Conservation (phyloP, 164 flowering plant species). For the Liriodendron chinense region DNA sequence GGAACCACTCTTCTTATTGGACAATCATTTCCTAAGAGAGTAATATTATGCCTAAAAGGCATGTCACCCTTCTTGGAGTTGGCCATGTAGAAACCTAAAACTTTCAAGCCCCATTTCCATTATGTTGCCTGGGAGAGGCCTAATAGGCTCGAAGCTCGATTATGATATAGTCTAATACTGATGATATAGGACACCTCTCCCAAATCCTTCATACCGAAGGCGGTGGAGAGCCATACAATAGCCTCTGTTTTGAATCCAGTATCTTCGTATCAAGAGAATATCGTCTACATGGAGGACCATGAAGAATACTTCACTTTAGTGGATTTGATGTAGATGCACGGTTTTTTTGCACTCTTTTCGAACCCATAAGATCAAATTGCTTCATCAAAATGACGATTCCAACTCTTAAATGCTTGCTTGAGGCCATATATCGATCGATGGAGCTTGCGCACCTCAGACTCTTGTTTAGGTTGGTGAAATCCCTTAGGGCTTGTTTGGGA, state of each 20-base stretch:
- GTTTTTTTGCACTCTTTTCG: too few relatives aligned
- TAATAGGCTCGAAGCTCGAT: too few relatives aligned
- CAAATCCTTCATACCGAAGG: neutral
- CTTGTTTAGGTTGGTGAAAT: too few relatives aligned
- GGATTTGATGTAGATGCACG: neutral
- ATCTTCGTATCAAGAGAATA: neutral
- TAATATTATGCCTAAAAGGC: neutral
- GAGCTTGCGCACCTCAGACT: too few relatives aligned
- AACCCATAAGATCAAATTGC: too few relatives aligned
- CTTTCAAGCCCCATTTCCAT: too few relatives aligned
- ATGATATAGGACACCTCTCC: neutral
- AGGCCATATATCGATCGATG: too few relatives aligned
- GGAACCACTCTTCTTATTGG: neutral
- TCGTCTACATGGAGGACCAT: neutral
- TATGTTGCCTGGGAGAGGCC: too few relatives aligned
- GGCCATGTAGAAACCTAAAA: neutral
- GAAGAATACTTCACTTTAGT: neutral
- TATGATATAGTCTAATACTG: neutral
- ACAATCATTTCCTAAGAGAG: neutral
- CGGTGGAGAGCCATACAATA: neutral
- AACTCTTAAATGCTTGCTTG: too few relatives aligned
- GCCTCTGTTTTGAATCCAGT: neutral
- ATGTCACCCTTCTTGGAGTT: neutral
- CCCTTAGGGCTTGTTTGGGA: too few relatives aligned
- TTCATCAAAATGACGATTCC: too few relatives aligned